Percentiles rank a stretch among this genome's conserved stretches.
Evolutionary conservation across 495 filamentous ascomycete species (phyloP).

Genomic region (Penicillium argentinense): DNA sequence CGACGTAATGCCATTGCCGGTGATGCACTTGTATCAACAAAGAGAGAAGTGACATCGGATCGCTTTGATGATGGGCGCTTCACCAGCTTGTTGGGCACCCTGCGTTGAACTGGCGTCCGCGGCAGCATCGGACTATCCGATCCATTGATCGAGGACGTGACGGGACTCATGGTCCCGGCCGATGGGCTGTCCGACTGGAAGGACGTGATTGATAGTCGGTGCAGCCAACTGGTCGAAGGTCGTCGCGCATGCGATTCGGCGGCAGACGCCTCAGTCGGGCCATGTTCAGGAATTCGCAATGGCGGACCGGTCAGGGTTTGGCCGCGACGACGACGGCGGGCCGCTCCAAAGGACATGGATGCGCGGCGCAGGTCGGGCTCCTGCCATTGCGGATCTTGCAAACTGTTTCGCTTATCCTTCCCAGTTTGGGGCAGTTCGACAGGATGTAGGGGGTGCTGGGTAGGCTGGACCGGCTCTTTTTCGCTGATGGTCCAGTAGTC

Average conservation of each 20-base stretch:
- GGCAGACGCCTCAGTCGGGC: constrained; percentile 29
- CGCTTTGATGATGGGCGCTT: constrained; percentile 74
- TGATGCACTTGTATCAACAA: constrained; percentile 41
- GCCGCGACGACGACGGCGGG: constrained; percentile 40
- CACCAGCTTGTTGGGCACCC: constrained; percentile 79
- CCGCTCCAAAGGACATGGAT: constrained; percentile 56
- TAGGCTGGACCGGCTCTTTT: neutral
- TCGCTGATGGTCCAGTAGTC: constrained; percentile 9
- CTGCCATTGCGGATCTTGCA: constrained; percentile 7
- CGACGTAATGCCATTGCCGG: constrained; percentile 63
- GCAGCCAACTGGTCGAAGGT: constrained; percentile 71
- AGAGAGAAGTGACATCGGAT: constrained; percentile 36
- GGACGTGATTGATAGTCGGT: constrained; percentile 70
- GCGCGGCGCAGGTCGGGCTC: constrained; percentile 24
- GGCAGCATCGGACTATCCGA: constrained; percentile 66
- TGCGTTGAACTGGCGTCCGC: constrained; percentile 42
- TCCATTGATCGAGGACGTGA: constrained; percentile 68
- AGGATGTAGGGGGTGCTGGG: too few relatives aligned
- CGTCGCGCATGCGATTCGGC: constrained; percentile 43
- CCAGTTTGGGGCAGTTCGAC: too few relatives aligned
- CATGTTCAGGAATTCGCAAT: constrained; percentile 27
- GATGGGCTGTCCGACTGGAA: constrained; percentile 70
- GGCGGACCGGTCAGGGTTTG: constrained; percentile 41
- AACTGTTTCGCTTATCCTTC: constrained; percentile 8
- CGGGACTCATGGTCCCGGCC: constrained; percentile 63